phyloP scores from a whole-genome alignment of 1,139 yeast genomes.

The Magnusiomyces clavatus region DNA sequence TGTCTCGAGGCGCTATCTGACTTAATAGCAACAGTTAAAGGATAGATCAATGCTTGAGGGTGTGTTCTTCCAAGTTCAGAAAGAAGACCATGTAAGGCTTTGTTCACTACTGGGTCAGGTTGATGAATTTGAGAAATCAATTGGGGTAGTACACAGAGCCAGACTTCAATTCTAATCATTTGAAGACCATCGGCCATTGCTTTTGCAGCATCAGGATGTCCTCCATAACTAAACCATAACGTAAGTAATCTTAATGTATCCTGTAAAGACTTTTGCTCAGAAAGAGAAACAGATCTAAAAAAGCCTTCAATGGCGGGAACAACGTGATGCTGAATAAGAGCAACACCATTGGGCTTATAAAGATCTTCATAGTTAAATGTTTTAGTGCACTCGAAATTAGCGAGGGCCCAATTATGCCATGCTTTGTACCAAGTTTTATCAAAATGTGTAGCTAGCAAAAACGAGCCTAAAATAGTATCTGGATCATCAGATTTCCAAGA shows the following conservation, averaged over 20 bases:
- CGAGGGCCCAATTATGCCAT: conserved; percentile 99
- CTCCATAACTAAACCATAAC: conserved; percentile 94
- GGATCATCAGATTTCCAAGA: conserved; percentile 76
- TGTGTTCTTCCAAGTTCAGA: conserved; percentile 90
- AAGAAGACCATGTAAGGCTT: conserved; percentile 69
- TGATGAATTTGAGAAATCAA: conserved; percentile 94
- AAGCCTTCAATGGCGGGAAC: conserved; percentile 93
- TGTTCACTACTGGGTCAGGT: conserved; percentile 78
- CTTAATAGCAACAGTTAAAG: conserved; percentile 91
- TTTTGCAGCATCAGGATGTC: conserved; percentile 79
- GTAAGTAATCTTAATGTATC: conserved; percentile 87
- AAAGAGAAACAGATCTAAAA: conserved; percentile 86
- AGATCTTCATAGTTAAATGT: conserved; percentile 33
- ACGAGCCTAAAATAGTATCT: conserved; percentile 79
- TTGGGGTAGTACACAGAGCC: conserved; percentile 95
- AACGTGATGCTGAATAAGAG: conserved; percentile 65
- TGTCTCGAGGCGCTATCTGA: conserved; percentile 87
- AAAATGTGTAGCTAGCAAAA: conserved; percentile 87
- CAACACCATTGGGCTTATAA: conserved; percentile 36
- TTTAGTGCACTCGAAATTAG: conserved; percentile 91
- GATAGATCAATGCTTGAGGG: conserved; percentile 94
- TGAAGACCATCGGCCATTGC: conserved; percentile 89
- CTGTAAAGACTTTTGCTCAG: conserved; percentile 80
- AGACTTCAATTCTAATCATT: conserved; percentile 82
- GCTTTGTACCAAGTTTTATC: conserved; percentile 95